Evolutionary conservation across 805 yeast species (phyloP).

Genomic region (Suhomyces pyralidae): DNA sequence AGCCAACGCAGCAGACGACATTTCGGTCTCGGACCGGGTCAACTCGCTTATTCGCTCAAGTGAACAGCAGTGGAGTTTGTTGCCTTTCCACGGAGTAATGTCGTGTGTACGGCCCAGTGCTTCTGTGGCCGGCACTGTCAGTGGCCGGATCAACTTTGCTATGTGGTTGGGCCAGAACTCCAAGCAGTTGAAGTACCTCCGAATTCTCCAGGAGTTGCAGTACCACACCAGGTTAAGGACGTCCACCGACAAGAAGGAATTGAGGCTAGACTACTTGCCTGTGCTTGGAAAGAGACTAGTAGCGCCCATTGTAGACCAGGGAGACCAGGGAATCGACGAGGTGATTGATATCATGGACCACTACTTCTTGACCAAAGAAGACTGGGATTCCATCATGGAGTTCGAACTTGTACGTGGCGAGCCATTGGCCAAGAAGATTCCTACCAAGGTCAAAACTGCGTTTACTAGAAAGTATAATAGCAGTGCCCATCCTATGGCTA

Average conservation of each 20-base stretch:
- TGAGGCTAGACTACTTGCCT: constrained; percentile 76
- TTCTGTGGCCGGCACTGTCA: constrained; percentile 66
- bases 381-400: constrained; percentile 87
- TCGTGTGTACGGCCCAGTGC: constrained; percentile 82
- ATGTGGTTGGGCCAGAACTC: constrained; percentile 90
- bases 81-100: constrained; percentile 86
- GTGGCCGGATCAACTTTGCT: constrained; percentile 74
- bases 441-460: constrained; percentile 76
- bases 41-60: constrained; percentile 81
- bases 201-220: constrained; percentile 82
- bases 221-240: constrained; percentile 82
- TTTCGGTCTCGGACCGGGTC: constrained; percentile 80
- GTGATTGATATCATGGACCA: constrained; percentile 76
- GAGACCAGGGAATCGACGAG: constrained; percentile 60
- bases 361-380: constrained; percentile 84
- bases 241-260: constrained; percentile 67
- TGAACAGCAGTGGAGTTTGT: constrained; percentile 90
- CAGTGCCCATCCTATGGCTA: constrained; percentile 77
- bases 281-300: constrained; percentile 54
- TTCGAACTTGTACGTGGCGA: constrained; percentile 58
- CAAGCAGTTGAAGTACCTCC: constrained; percentile 69
- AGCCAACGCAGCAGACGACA: constrained; percentile 79
- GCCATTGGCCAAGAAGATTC: constrained; percentile 53
- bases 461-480: constrained; percentile 85
- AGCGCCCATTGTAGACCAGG: constrained; percentile 53